These are phyloP conservation scores for Thermochaetoides thermophila DNA, from an alignment of 495 filamentous ascomycete genomes.

Conservation along the genomic window DNA sequence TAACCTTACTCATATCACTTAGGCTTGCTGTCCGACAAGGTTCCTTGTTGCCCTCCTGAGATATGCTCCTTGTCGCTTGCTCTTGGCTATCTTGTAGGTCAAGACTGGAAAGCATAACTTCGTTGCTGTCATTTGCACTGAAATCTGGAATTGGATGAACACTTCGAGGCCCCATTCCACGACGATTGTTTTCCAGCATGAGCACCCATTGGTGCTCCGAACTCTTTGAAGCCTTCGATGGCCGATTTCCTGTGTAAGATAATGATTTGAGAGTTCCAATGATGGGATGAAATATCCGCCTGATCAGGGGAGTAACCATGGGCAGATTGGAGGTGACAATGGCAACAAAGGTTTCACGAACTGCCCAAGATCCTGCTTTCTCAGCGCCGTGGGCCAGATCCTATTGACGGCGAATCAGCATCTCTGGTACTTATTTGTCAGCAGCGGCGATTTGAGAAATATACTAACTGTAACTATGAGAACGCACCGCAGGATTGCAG, in stretches of 20 bases:
- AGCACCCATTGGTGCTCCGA: slow-evolving; percentile 11
- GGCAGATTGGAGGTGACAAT: slow-evolving; percentile 39
- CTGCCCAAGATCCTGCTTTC: slow-evolving; percentile 32
- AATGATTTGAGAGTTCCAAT: slow-evolving; percentile 17
- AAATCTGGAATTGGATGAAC: slow-evolving; percentile 33
- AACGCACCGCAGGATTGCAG: slow-evolving; percentile 34
- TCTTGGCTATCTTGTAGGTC: too few relatives aligned
- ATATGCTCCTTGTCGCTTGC: too few relatives aligned
- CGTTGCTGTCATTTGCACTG: slow-evolving; percentile 37
- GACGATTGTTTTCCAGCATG: slow-evolving; percentile 25
- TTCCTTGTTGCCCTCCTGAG: too few relatives aligned
- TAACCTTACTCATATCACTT: slow-evolving; percentile 6
- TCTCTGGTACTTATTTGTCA: too few relatives aligned
- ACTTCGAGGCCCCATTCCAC: slow-evolving; percentile 23
- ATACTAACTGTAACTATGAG: slow-evolving; percentile 24
- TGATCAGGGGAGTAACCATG: slow-evolving; percentile 35
- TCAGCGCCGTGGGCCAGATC: slow-evolving; percentile 29
- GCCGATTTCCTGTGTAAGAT: slow-evolving; percentile 10
- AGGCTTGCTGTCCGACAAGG: too few relatives aligned
- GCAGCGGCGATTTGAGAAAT: not conserved
- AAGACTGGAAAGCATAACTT: slow-evolving; percentile 31
- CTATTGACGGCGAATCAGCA: slow-evolving; percentile 8
- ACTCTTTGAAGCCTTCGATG: slow-evolving; percentile 14
- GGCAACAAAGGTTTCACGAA: slow-evolving; percentile 37
- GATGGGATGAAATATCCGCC: slow-evolving; percentile 21